Evolutionary conservation across 192 early-diverging fungal genomes (phyloP).

Genomic region (Mortierella alpina): DNA sequence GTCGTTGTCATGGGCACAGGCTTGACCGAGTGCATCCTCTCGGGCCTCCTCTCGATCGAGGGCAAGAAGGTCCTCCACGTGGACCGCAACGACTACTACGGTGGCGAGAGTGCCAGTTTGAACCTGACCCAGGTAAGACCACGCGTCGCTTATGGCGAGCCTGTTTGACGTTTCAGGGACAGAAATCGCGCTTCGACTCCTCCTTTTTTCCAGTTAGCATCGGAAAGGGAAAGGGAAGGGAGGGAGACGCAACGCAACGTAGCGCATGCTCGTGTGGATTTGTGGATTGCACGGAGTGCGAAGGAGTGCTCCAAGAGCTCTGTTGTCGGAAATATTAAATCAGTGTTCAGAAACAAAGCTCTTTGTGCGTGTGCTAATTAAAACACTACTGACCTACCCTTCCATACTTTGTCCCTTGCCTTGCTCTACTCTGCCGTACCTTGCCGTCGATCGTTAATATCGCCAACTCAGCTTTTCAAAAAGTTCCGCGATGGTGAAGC

Average conservation of each 20-base stretch:
- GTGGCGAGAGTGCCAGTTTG: conserved; percentile 94
- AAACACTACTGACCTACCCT: no score
- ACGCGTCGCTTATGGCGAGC: background rate
- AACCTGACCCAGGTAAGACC: conserved; percentile 91
- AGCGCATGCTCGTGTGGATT: no score
- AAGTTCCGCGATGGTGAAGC: conserved; percentile 71
- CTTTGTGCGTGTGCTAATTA: no score
- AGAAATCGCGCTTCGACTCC: background rate
- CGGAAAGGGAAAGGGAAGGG: background rate
- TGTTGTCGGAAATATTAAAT: no score
- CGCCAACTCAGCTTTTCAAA: conserved; percentile 67
- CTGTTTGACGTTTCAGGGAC: background rate
- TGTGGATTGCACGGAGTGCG: no score
- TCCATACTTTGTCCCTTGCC: background rate
- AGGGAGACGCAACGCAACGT: background rate
- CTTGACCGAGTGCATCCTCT: conserved; percentile 91
- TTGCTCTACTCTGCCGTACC: background rate
- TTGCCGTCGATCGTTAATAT: background rate
- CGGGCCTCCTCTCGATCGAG: conserved; percentile 87
- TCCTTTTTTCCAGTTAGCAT: background rate
- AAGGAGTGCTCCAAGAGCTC: no score
- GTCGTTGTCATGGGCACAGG: conserved; percentile 91
- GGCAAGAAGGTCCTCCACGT: conserved; percentile 94
- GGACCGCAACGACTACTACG: conserved; percentile 98
- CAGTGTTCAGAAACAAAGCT: no score